Evolutionary conservation across 2,329 filamentous ascomycete genomes (phyloP).

Genomic region (Neopestalotiopsis sp.): DNA sequence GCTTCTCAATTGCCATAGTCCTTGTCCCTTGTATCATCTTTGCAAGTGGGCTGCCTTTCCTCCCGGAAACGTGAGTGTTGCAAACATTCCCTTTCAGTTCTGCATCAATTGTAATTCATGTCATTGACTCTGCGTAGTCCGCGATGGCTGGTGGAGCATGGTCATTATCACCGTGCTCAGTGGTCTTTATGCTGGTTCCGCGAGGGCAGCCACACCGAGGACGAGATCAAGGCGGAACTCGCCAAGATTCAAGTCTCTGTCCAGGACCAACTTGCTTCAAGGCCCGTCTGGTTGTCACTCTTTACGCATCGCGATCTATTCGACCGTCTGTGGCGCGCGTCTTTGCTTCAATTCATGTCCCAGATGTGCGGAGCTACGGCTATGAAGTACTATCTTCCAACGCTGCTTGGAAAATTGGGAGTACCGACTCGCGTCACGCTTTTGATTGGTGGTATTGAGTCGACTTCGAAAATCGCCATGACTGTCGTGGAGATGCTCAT

Average conservation of each 20-base stretch:
- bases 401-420: slow-evolving; percentile 56
- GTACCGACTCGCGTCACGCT: slow-evolving; percentile 52
- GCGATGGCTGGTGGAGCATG: slow-evolving; percentile 62
- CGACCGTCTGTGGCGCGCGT: slow-evolving; percentile 60
- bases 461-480: slow-evolving; percentile 61
- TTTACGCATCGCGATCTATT: slow-evolving; percentile 54
- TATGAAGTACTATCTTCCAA: slow-evolving; percentile 65
- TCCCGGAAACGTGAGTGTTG: slow-evolving; percentile 57
- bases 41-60: slow-evolving; percentile 52
- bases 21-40: slow-evolving; percentile 57
- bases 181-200: slow-evolving; percentile 53
- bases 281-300: slow-evolving; percentile 48
- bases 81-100: too few species aligned
- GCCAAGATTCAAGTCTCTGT: slow-evolving; percentile 51
- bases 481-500: slow-evolving; percentile 61
- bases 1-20: slow-evolving; percentile 56
- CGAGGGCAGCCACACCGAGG: slow-evolving; percentile 43
- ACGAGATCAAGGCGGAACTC: slow-evolving; percentile 48
- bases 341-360: slow-evolving; percentile 63
- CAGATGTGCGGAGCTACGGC: slow-evolving; percentile 64
- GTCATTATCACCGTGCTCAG: slow-evolving; percentile 46
- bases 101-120: too few species aligned
- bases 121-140: slow-evolving; percentile 41
- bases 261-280: slow-evolving; percentile 40
- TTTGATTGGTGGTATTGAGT: slow-evolving; percentile 60